Evolutionary conservation across 441 rosid genomes (phyloP), one percentile per base, ranked within the genome.

Genomic region (Erodium moschatum): DNA sequence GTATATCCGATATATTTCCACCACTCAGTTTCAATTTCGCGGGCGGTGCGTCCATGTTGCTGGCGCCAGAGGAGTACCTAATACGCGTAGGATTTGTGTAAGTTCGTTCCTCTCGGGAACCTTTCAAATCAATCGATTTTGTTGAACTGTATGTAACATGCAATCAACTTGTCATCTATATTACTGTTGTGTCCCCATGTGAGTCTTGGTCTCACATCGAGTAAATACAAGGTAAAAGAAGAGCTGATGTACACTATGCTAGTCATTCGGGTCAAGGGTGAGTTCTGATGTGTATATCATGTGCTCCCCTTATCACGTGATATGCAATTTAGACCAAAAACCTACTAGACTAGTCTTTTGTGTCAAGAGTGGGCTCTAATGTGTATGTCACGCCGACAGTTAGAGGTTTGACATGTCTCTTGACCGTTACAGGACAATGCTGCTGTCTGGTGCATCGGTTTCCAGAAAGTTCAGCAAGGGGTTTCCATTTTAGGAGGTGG

Each of bases 381-480:
- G 31, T 29, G 31, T 29, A 29, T 29, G 3, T 29, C 3, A 29
- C 3, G 31, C 31, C 31, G 3, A 29, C 31, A 29, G 3, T 29
- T 29, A 29, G 50, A 54, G 19, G 7, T 67, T 64, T 66, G 50
- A 72, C 33, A 27, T 52, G 5, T 52, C 38, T 40, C 44, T 68
- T 29, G 65, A 48, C 73, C 68, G 65, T 68, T 66, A 56, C 88
- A 91, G 97, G 86, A 79, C 79, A 92, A 90, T 75, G 83, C 87
- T 67, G 76, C 91, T 9, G 68, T 86, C 81, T 91, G 99, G 99
- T 91, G 97, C 84, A 82, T 89, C 15, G 97, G 99, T 63, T 87
- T 94, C 74, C 81, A 77, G 79, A 85, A 74, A 79, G 83, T 71
- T 79, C 87, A 69, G 10, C 87, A 78, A 56, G 86, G 86, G 70